Evolutionary conservation across 352 stramenopile genomes (phyloP), one percentile per base, ranked within the genome.

Genomic region (Phytophthora aleatoria): DNA sequence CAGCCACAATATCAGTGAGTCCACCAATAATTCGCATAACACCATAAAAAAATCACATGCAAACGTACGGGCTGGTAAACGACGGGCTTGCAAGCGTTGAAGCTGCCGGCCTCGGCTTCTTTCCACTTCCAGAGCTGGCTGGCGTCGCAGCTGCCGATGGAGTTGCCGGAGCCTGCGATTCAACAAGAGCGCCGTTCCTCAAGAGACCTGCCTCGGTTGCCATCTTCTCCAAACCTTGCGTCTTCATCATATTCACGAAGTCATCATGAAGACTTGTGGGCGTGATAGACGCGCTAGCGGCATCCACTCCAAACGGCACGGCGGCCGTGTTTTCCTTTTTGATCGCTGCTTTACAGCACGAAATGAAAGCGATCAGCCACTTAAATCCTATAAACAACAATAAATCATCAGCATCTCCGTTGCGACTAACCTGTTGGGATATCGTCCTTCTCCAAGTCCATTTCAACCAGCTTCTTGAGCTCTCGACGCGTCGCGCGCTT

Each of bases 171-270:
- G 42, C 57, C 58, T 85, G 86, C 42, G 83, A 63, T 38, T 90
- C 78, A 16, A 92, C 73, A 39, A 93, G 74, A 51, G 76, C 53
- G 5, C 87, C 87, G 41, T 93, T 85, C 55, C 85, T 90, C 67
- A 95, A 79, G 2, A 95, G 36, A 1, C 87, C 87, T 12, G 76
- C 77, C 28, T 94, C 87, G 0, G 82, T 95, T 2, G 87, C 87
- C 56, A 95, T 91, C 60, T 93, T 93, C 41, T 95, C 87, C 5
- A 94, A 52, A 2, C 87, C 87, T 58, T 94, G 74, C 4, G 83
- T 76, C 70, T 92, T 91, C 87, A 95, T 95, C 55, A 95, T 75
- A 48, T 90, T 92, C 45, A 94, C 79, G 59, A 95, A 94, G 56
- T 95, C 87, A 51, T 95, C 87, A 57, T 95, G 87, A 26, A 95